These are phyloP conservation scores for Citrus sp. DNA, from an alignment of 345 rosid genomes.

Conservation along the genomic window DNA sequence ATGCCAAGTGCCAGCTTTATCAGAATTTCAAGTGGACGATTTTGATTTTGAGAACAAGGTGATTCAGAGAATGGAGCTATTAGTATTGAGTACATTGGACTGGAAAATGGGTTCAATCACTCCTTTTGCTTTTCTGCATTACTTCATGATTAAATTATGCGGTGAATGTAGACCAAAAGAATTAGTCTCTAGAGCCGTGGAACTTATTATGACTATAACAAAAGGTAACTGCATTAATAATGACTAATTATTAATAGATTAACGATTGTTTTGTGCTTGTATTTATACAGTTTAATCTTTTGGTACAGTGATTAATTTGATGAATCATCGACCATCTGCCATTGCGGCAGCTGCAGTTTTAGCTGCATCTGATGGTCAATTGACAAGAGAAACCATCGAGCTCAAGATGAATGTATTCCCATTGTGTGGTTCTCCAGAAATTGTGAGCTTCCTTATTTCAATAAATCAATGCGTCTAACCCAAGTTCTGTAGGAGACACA, in stretches of 20 bases:
- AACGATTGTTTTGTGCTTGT: background rate
- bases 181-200: conserved; percentile 39
- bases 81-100: conserved; percentile 63
- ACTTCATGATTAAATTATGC: conserved; percentile 45
- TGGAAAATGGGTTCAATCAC: conserved; percentile 74
- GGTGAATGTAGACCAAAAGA: conserved; percentile 30
- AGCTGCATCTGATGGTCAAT: conserved; percentile 46
- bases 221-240: conserved; percentile 43
- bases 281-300: background rate
- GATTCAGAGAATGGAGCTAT: conserved; percentile 64
- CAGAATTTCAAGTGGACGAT: conserved; percentile 48
- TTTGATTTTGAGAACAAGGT: conserved; percentile 45
- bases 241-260: background rate
- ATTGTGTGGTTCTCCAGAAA: conserved; percentile 44
- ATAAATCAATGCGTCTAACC: background rate
- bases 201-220: conserved; percentile 40
- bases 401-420: conserved; percentile 45
- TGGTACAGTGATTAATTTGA: conserved; percentile 51
- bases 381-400: conserved; percentile 54
- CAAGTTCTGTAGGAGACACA: background rate
- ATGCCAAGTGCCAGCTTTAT: conserved; percentile 49
- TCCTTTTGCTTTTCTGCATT: conserved; percentile 68
- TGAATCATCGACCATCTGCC: conserved; percentile 62
- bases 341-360: conserved; percentile 75
- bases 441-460: conserved; percentile 35